Base-by-base conservation (phyloP, 305 asterid species). In the Rubia peregrina region DNA sequence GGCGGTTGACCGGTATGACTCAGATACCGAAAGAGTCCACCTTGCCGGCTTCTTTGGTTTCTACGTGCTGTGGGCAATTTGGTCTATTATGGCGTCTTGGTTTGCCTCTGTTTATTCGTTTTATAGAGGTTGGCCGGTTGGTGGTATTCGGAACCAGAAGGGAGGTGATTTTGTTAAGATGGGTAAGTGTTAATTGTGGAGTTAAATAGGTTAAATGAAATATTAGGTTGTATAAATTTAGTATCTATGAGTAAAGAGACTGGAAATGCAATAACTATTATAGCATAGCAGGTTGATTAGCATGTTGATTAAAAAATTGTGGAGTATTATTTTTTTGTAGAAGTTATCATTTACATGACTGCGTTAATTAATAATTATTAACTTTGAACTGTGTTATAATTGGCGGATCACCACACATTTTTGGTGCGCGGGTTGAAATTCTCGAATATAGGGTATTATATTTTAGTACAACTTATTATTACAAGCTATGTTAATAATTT, bases 31-130 rank as follows among this genome's bases (percentile, higher is more conserved):
- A 69, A 72, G 16, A 17, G 86, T 82, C 91, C 85, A 85, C 71
- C 13, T 74, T 67, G 88, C 90, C 88, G 90, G 91, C 91, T 69
- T 63, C 24, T 83, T 60, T 72, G 73, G 71, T 72, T 74, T 74
- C 73, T 38, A 71, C 77, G 70, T 22, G 65, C 42, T 7, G 36
- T 16, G 78, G 80, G 74, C 11, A 53, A 67, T 79, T 68, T 44
- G 67, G 82, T 73, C 77, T 67, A 67, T 77, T 77, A 42, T 12
- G 11, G 42, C 33, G 16, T 68, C 8, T 22, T 40, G 14, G 62
- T n/a, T 30, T 0, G 17, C 17, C 38, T 61, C 5, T 5, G 11
- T 14, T 36, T 13, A 13, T 26, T 0, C 24, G 2, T 16, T 38
- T 67, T 26, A n/a, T 22, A 68, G 38, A 60, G 41, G 16, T 60